Evolutionary conservation across 139 green algal species (phyloP).

Genomic region (Penium margaritaceum): DNA sequence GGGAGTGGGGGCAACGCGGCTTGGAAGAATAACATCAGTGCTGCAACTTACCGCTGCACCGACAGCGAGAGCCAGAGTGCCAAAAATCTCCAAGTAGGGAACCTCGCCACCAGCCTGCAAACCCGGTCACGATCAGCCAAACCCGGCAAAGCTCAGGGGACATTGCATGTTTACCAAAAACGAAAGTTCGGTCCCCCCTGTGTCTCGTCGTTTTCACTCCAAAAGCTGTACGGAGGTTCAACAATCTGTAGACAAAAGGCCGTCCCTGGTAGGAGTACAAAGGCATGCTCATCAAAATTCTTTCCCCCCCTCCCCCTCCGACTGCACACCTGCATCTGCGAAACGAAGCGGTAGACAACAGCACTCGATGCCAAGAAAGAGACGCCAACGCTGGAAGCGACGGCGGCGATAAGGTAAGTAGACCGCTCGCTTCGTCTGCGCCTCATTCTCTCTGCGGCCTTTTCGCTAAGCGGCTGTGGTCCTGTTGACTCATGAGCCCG

Average conservation of each 20-base stretch:
- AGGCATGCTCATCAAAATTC: background rate
- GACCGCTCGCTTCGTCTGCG: slow-evolving; percentile 21
- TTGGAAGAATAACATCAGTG: no score
- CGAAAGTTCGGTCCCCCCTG: background rate
- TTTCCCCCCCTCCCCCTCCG: background rate
- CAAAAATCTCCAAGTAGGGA: slow-evolving; percentile 27
- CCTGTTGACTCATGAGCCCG: no score
- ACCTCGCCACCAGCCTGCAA: slow-evolving; percentile 20
- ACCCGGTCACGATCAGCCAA: background rate
- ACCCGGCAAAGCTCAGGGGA: background rate
- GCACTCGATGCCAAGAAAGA: slow-evolving; percentile 12
- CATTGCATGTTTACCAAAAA: background rate
- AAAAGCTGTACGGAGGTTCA: no score
- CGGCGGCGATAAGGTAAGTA: slow-evolving; percentile 30
- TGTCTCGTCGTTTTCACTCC: background rate
- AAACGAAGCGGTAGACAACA: slow-evolving; percentile 39
- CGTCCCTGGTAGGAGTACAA: no score
- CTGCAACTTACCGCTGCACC: slow-evolving; percentile 35
- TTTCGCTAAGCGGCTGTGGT: no score
- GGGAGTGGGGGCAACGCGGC: no score
- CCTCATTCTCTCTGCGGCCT: slow-evolving; percentile 5
- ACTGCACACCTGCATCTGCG: slow-evolving; percentile 37
- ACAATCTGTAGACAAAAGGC: no score
- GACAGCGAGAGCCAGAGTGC: slow-evolving; percentile 38
- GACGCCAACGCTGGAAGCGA: slow-evolving; percentile 39